A percentile compares a stretch with the other conserved stretches of the same genome.
These are phyloP conservation scores for Radiomyces spectabilis DNA, from an alignment of 192 early-diverging fungal species.

Conservation along the genomic window DNA sequence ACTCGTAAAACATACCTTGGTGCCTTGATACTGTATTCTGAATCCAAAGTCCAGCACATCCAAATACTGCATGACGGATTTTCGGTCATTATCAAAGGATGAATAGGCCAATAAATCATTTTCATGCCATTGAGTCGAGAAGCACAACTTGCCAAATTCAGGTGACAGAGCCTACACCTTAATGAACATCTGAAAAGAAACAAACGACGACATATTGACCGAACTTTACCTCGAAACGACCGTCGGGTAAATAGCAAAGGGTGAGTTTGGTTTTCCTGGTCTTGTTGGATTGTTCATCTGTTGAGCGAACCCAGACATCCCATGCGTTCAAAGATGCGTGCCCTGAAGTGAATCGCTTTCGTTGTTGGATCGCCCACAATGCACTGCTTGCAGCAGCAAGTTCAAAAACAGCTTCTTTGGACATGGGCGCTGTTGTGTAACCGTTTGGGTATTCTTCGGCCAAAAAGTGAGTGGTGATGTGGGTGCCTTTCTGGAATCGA, in stretches of 20 bases:
- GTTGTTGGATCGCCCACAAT: constrained; percentile 60
- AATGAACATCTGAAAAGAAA: constrained; percentile 7
- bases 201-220: too few relatives aligned
- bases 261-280: constrained; percentile 34
- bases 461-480: constrained; percentile 77
- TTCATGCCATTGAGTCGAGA: constrained; percentile 60
- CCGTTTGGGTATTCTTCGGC: constrained; percentile 84
- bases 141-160: constrained; percentile 10
- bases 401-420: constrained; percentile 35
- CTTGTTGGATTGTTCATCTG: constrained; percentile 33
- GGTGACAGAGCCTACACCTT: constrained; percentile 24
- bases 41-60: constrained; percentile 68
- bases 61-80: constrained; percentile 68
- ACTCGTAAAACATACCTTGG: constrained; percentile 32
- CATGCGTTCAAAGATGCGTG: constrained; percentile 26
- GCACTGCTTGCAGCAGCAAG: constrained; percentile 61
- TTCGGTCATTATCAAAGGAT: too few relatives aligned
- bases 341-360: constrained; percentile 49
- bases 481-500: constrained; percentile 62
- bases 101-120: constrained; percentile 67
- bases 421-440: constrained; percentile 71
- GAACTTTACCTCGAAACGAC: too few relatives aligned
- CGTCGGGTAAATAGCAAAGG: too few relatives aligned
- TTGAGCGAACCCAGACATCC: constrained; percentile 40
- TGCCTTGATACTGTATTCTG: constrained; percentile 75